A percentile compares a stretch with the other conserved stretches of the same genome.
These are phyloP conservation scores for Penicillium brevicompactum DNA, from an alignment of 2,329 filamentous ascomycete species.

Conservation along the genomic window DNA sequence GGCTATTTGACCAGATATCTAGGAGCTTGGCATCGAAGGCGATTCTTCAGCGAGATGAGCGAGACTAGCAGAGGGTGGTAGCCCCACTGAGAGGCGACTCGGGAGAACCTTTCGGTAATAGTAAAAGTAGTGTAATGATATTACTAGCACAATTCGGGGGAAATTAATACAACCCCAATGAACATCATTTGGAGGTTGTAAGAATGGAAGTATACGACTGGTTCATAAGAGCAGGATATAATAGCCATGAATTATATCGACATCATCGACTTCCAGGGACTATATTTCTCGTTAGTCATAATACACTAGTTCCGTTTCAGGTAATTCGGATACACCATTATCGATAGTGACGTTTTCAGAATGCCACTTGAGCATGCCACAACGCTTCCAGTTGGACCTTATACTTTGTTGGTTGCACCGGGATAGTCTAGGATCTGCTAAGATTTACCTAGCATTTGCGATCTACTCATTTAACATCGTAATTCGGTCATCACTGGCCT, in stretches of 20 bases:
- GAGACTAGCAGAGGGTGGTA: constrained; percentile 1
- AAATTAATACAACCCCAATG: too few relatives aligned
- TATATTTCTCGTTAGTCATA: constrained; percentile 13
- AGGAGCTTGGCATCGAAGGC: not conserved
- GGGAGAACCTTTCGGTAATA: not conserved
- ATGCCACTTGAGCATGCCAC: not conserved
- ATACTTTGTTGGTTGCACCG: not conserved
- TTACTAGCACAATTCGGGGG: not conserved
- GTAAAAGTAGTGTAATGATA: not conserved
- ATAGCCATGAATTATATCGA: constrained; percentile 2
- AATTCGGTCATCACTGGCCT: too few relatives aligned
- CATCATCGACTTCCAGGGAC: constrained; percentile 9
- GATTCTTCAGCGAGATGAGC: not conserved
- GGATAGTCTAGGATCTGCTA: constrained; percentile 1
- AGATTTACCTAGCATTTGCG: not conserved
- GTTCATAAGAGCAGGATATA: not conserved
- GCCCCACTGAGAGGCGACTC: constrained; percentile 10
- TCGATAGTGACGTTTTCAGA: constrained; percentile 21
- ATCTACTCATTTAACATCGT: too few relatives aligned
- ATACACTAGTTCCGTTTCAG: constrained; percentile 18
- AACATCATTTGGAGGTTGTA: too few relatives aligned
- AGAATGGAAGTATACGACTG: not conserved
- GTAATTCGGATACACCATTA: constrained; percentile 9
- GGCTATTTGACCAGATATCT: too few relatives aligned
- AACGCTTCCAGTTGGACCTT: not conserved